Evolutionary conservation across 1,284 basidiomycete species (phyloP), one percentile per base, ranked within the genome.

Genomic region (Gymnopus androsaceus): DNA sequence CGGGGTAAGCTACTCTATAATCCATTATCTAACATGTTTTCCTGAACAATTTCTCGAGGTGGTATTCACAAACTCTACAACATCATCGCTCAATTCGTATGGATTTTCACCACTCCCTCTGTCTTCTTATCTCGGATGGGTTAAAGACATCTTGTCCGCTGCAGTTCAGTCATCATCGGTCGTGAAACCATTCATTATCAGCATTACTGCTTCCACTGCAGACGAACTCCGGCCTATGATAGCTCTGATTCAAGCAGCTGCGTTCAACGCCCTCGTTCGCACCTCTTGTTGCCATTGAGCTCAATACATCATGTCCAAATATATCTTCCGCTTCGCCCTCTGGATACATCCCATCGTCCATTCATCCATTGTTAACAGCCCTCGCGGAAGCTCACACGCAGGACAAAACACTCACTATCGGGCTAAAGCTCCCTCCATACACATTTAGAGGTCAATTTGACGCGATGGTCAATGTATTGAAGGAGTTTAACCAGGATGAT

Each of bases 251-350:
- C 85, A 85, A 63, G 64, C n/a, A 54, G 3, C 73, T 90, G 11
- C 82, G 87, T n/a, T 54, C 62, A 1, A 75, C 75, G 53, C 63
- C 83, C 14, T 59, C 50, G 51, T 31, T 37, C 47, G 12, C 51
- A 12, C 68, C 77, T 19, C 72, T 73, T 36, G 73, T 90, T 55
- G 89, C 79, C 9, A 72, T 92, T 62, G 91, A 93, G 69, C 75
- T 92, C 64, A 93, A 93, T 67, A 84, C 87, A 0, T 87, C 84
- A 33, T 93, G 91, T 62, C 90, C 90, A 6, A 93, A 93, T 66
- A 88, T 93, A 60, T 72, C 74, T 41, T 72, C 74, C 36, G 68
- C 77, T 1, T 80, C 88, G 0, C 90, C 90, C 0, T 82, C 84
- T 3, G 79, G 86, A 9, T 92, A 91, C 66, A 40, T 75, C 77